Evolutionary conservation across 2,329 filamentous ascomycete genomes (phyloP).

Genomic region (Arthroderma sp.): DNA sequence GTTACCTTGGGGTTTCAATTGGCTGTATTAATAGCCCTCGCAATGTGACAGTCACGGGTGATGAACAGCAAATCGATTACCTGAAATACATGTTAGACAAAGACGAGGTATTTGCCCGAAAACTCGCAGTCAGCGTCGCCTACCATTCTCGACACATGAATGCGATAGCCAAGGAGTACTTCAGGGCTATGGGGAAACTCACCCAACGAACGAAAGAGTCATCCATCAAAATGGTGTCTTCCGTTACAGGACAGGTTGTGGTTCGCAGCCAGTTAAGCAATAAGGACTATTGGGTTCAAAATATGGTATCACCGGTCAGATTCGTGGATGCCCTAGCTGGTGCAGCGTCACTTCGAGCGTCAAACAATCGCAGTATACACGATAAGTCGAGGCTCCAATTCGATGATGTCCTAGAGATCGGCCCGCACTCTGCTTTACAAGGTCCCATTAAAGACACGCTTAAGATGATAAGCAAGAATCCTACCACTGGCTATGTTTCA

Average conservation of each 20-base stretch:
- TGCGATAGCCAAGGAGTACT: conserved; percentile 7
- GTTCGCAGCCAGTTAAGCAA: neutral
- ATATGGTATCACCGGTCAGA: conserved; percentile 17
- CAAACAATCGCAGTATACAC: no score
- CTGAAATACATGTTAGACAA: conserved; percentile 10
- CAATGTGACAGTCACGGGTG: conserved; percentile 27
- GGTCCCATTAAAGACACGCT: conserved; percentile 11
- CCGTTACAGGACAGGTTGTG: conserved; percentile 10
- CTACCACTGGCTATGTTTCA: neutral
- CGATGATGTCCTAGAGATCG: conserved; percentile 8
- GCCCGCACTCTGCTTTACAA: conserved; percentile 10
- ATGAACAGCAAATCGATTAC: conserved; percentile 14
- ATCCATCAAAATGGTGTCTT: neutral
- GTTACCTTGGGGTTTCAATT: conserved; percentile 8
- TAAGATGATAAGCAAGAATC: neutral
- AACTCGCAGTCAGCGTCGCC: conserved; percentile 13
- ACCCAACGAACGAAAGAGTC: no score
- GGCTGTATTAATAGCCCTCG: conserved; percentile 29
- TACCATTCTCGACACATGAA: conserved; percentile 20
- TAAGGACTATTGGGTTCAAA: conserved; percentile 18
- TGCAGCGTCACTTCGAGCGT: no score
- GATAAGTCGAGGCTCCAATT: neutral
- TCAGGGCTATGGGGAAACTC: neutral
- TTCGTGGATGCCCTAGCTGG: conserved; percentile 11
- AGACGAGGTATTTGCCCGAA: conserved; percentile 11